A percentile compares a stretch with the other conserved stretches of the same genome.
These are phyloP conservation scores for Colletotrichum tamarilloi DNA, from an alignment of 2,329 filamentous ascomycete species.

Conservation along the genomic window DNA sequence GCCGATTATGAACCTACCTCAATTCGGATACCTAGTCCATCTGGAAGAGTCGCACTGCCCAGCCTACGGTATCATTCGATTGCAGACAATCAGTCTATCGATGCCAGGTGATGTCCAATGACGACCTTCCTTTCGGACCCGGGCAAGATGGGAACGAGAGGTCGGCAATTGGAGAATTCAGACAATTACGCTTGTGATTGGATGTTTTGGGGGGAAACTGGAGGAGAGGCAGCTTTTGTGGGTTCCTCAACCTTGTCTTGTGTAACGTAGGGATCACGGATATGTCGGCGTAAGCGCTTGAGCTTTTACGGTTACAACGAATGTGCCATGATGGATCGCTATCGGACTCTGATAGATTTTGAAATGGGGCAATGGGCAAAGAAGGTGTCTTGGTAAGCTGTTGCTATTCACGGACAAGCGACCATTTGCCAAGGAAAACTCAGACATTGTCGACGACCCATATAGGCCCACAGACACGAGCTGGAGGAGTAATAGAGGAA, in stretches of 20 bases:
- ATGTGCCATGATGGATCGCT: not conserved
- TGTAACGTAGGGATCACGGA: not conserved
- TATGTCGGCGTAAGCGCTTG: not conserved
- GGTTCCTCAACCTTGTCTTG: too few relatives aligned
- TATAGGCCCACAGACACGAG: not conserved
- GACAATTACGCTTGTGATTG: not conserved
- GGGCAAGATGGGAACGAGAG: not conserved
- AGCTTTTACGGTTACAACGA: not conserved
- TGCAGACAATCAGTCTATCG: not conserved
- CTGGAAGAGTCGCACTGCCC: not conserved
- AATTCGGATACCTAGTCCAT: not conserved
- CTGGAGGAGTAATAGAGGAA: conserved; percentile 16
- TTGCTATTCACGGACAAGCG: not conserved
- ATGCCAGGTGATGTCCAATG: not conserved
- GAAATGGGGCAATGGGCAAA: not conserved
- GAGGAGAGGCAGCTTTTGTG: not conserved
- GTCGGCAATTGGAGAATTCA: not conserved
- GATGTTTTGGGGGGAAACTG: not conserved
- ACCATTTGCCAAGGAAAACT: too few relatives aligned
- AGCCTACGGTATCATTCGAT: not conserved
- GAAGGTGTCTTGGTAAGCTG: not conserved
- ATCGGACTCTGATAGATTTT: not conserved
- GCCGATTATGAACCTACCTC: not conserved
- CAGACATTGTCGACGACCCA: not conserved
- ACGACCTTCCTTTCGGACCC: too few relatives aligned